Base-by-base conservation (phyloP, 371 early-diverging fungal species). In the Mucor velutinosus region DNA sequence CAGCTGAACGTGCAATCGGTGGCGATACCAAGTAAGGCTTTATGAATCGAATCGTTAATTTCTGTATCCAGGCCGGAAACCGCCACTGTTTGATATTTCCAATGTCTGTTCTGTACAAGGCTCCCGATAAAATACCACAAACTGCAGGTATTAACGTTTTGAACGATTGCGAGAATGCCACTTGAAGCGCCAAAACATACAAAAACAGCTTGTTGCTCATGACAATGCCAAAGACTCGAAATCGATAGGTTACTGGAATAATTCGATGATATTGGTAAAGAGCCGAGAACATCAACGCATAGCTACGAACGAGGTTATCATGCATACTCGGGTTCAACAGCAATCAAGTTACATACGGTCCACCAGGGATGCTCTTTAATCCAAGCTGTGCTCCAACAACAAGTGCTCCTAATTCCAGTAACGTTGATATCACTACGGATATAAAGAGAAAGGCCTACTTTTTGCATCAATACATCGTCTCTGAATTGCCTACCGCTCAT, bases 1-100 rank as follows among this genome's bases (percentile, higher is more conserved):
- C 68, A 2, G 84, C 78, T 2, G 85, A 79, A 39, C 89, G 69
- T 12, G 86, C 76, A 6, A 81, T 74, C n/a, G 84, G 87, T 11
- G 84, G 67, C 10, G 86, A 81, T 3, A 79, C 76, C 7, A 83
- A 65, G 2, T 76, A 63, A 0, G 84, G 83, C 19, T 76, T 58
- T 12, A 86, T 30, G 25, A 79, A 77, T n/a, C 73, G 73, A 21
- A 67, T 47, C 0, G 80, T 79, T 1, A 82, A 47, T 0, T 29
- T 58, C n/a, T 72, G 70, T 1, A 86, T 12, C 0, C 69, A 19
- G 7, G 23, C 19, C 11, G 91, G 90, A 59, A 91, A 85, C 49
- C 92, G 83, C 89, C 89, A 91, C 27, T 77, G 71, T 62, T 85
- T 83, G 10, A 90, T 81, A n/a, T 86, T 83, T 4, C 79, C 83